phyloP scores from a whole-genome alignment of 192 early-diverging fungal species.

The Entomortierella beljakovae region DNA sequence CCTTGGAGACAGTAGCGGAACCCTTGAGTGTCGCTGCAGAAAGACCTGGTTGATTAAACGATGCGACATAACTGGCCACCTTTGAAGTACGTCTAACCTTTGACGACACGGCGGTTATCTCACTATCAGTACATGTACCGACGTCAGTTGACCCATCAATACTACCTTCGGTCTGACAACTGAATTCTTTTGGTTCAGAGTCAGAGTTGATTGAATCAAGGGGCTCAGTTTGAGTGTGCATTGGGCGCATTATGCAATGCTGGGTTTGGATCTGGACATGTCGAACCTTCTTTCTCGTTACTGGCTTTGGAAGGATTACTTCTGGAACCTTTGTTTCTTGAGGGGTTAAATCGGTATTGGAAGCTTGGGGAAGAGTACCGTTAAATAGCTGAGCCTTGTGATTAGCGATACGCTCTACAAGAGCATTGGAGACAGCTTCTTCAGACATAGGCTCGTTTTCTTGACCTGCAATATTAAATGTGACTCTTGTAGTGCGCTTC shows the following conservation, averaged over 20 bases:
- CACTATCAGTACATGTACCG: conserved; percentile 10
- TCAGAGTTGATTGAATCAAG: conserved; percentile 7
- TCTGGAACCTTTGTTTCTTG: conserved; percentile 4
- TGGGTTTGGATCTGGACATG: conserved; percentile 55
- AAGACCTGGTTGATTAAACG: neutral
- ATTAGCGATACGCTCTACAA: conserved; percentile 22
- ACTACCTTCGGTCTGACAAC: conserved; percentile 17
- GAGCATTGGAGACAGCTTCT: conserved; percentile 16
- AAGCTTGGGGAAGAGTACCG: neutral
- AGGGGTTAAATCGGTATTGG: neutral
- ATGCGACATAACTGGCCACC: conserved; percentile 3
- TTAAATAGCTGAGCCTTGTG: conserved; percentile 24
- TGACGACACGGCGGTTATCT: neutral
- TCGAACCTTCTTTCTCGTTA: conserved; percentile 32
- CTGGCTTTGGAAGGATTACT: conserved; percentile 19
- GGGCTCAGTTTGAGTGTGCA: conserved; percentile 43
- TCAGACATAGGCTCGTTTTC: conserved; percentile 5
- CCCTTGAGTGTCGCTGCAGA: neutral
- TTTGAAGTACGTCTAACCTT: neutral
- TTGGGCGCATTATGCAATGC: conserved; percentile 49
- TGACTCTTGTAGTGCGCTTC: conserved; percentile 31
- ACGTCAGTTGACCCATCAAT: neutral
- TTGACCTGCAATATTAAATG: conserved; percentile 24
- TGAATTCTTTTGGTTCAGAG: conserved; percentile 18
- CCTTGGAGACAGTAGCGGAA: neutral